Percentiles rank a stretch among this genome's conserved stretches.
Conservation (phyloP, 345 rosid species). For the Aquilaria malaccensis region DNA sequence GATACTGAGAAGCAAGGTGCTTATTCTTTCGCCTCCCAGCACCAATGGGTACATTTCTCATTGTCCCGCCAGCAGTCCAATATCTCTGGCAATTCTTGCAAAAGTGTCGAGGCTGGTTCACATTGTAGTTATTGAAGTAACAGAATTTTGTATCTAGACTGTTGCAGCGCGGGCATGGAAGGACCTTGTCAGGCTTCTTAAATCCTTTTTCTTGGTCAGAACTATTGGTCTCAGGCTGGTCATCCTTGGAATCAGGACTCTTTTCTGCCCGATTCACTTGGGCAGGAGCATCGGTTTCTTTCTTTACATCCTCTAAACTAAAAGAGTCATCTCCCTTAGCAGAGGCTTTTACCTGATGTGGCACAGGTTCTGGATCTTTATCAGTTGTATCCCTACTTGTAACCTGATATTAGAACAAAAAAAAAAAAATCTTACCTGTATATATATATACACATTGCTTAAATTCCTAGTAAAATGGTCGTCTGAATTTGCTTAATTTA, state of each 20-base stretch:
- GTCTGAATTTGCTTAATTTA: no score
- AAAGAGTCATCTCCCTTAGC: slow-evolving; percentile 16
- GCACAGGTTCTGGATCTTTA: slow-evolving; percentile 17
- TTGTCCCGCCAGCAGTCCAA: slow-evolving; percentile 85
- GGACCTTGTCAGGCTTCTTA: slow-evolving; percentile 67
- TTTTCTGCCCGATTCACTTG: slow-evolving; percentile 16
- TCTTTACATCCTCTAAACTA: slow-evolving; percentile 10
- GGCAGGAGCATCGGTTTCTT: slow-evolving; percentile 12
- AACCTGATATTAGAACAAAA: slow-evolving; percentile 20
- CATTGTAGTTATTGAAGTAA: slow-evolving; percentile 75
- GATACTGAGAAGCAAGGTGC: slow-evolving; percentile 59
- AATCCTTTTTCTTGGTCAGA: slow-evolving; percentile 33
- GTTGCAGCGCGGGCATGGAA: slow-evolving; percentile 74
- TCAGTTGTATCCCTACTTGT: slow-evolving; percentile 15
- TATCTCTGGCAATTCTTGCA: slow-evolving; percentile 84
- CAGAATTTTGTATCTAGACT: slow-evolving; percentile 75
- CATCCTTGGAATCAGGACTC: slow-evolving; percentile 21
- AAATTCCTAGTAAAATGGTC: no score
- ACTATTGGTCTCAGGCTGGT: slow-evolving; percentile 21
- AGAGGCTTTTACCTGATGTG: slow-evolving; percentile 5
- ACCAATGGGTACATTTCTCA: slow-evolving; percentile 75
- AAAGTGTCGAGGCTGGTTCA: slow-evolving; percentile 78
- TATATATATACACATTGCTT: no score
- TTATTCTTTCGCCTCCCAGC: slow-evolving; percentile 74
- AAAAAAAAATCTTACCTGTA: background rate